phyloP scores from a whole-genome alignment of 495 filamentous ascomycete genomes.

The Tuber umbilicatum region DNA sequence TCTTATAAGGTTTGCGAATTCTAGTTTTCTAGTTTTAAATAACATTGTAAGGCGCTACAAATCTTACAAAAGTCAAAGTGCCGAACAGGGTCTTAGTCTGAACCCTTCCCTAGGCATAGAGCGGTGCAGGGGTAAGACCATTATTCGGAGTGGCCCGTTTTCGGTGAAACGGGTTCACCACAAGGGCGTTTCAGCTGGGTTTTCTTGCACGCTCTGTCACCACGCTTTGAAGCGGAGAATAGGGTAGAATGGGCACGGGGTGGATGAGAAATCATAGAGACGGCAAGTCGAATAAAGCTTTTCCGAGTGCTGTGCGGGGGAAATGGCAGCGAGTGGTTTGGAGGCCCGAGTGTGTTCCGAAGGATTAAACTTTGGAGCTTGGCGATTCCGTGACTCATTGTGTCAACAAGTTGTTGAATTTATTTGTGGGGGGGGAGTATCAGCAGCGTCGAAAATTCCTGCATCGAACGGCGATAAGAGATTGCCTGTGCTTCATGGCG shows the following conservation, averaged over 20 bases:
- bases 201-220: background rate
- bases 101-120: background rate
- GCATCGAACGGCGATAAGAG: background rate
- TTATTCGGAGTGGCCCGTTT: background rate
- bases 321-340: background rate
- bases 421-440: background rate
- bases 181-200: background rate
- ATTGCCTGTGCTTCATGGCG: background rate
- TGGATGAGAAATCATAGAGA: background rate
- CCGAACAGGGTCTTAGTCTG: no score
- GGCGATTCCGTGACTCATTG: background rate
- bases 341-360: background rate
- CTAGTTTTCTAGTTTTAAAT: no score
- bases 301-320: background rate
- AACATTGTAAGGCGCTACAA: no score
- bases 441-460: background rate
- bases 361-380: background rate
- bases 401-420: background rate
- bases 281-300: background rate
- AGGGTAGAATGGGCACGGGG: no score
- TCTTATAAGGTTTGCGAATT: no score
- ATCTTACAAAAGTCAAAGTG: no score
- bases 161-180: background rate
- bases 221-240: background rate
- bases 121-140: background rate